Evolutionary conservation across 495 filamentous ascomycete genomes (phyloP).

Genomic region (Sabuloglossum arenarium): DNA sequence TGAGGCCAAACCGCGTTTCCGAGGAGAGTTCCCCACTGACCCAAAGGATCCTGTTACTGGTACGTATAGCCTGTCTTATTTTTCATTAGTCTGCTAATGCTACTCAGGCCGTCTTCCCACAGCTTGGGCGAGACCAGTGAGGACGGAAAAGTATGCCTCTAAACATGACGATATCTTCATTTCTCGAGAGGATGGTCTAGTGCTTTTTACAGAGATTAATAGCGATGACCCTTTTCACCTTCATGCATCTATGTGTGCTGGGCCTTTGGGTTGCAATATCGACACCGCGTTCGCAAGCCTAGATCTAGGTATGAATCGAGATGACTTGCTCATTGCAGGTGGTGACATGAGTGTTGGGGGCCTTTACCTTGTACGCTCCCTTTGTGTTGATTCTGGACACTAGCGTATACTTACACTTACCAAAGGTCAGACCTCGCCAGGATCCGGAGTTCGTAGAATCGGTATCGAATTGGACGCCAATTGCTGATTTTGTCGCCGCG

Average conservation of each 20-base stretch:
- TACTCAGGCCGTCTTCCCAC: constrained; percentile 21
- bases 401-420: neutral
- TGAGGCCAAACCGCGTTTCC: neutral
- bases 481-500: constrained; percentile 31
- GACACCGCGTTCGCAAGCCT: constrained; percentile 44
- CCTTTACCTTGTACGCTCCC: constrained; percentile 40
- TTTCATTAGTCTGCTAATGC: neutral
- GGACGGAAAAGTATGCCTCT: constrained; percentile 34
- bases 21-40: neutral
- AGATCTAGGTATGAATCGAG: constrained; percentile 25
- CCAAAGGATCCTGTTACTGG: neutral
- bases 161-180: constrained; percentile 53
- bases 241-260: constrained; percentile 29
- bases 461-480: constrained; percentile 72
- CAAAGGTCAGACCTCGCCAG: constrained; percentile 20
- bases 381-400: neutral
- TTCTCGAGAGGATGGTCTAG: constrained; percentile 58
- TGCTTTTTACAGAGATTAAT: constrained; percentile 45
- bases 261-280: constrained; percentile 38
- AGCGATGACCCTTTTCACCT: constrained; percentile 25
- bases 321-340: constrained; percentile 59
- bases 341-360: constrained; percentile 70
- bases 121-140: constrained; percentile 51
- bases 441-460: constrained; percentile 26
- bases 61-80: neutral